Percentiles rank a stretch among this genome's conserved stretches.
These are phyloP conservation scores for Penicillium glabrum DNA, from an alignment of 2,329 filamentous ascomycete species.

Conservation along the genomic window DNA sequence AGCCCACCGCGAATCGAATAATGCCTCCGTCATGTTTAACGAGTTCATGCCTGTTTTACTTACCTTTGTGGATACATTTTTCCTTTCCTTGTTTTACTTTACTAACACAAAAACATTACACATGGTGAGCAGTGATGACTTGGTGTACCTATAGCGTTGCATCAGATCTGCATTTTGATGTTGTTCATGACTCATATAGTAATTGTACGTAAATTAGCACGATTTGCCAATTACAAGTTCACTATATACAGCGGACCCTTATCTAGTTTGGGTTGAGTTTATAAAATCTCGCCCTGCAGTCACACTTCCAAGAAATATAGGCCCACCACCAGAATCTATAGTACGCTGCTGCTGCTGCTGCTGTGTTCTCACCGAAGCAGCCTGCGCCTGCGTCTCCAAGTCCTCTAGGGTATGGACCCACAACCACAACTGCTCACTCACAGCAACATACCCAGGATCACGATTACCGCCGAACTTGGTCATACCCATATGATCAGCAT, in stretches of 20 bases:
- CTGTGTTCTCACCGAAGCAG: background rate
- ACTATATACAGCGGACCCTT: background rate
- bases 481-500: conserved; percentile 10
- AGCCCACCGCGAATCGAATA: conserved; percentile 25
- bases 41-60: conserved; percentile 16
- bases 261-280: background rate
- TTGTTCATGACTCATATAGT: background rate
- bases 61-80: conserved; percentile 11
- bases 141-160: conserved; percentile 4
- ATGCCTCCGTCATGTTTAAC: conserved; percentile 10
- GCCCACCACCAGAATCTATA: background rate
- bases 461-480: background rate
- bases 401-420: background rate
- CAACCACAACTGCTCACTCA: background rate
- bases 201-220: background rate
- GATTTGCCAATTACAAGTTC: background rate
- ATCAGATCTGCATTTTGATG: background rate
- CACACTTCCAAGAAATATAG: background rate
- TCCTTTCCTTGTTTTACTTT: background rate
- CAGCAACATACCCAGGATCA: conserved; percentile 6
- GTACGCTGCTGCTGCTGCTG: background rate
- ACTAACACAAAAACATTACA: background rate
- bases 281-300: background rate
- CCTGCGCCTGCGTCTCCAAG: background rate
- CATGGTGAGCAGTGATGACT: background rate